Conservation (phyloP, 148 eudicot species). For the Vaccinium macrocarpon region DNA sequence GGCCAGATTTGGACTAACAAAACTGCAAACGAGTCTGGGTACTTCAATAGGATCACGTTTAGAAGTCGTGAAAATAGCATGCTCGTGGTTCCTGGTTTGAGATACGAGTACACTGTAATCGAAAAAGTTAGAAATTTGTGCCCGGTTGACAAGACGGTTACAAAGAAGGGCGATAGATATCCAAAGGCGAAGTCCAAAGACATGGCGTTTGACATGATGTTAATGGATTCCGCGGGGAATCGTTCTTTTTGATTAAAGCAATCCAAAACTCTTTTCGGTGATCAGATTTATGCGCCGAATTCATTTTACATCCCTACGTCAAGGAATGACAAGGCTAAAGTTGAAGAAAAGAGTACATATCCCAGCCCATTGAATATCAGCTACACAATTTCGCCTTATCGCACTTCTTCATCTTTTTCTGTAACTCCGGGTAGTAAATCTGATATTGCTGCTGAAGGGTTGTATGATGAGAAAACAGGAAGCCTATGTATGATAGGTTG, state of each 20-base stretch:
- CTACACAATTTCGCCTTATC: not conserved
- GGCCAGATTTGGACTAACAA: slow-evolving; percentile 29
- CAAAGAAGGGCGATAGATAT: slow-evolving; percentile 8
- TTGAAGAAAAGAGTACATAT: not conserved
- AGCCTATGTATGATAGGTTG: slow-evolving; percentile 26
- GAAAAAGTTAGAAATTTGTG: slow-evolving; percentile 17
- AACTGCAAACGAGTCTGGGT: not conserved
- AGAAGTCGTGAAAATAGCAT: not conserved
- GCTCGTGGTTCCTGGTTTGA: not conserved
- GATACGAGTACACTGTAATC: slow-evolving; percentile 19
- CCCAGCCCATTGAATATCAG: not conserved
- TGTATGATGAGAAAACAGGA: slow-evolving; percentile 25
- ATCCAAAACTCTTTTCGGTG: slow-evolving; percentile 11
- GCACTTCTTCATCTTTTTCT: not conserved
- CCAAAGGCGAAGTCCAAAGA: slow-evolving; percentile 12
- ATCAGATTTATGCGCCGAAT: not conserved
- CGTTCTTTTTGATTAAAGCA: not conserved
- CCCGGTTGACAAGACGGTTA: not conserved
- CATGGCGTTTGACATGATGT: slow-evolving; percentile 11
- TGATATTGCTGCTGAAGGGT: slow-evolving; percentile 26
- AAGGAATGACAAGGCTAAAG: not conserved
- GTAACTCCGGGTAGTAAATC: not conserved
- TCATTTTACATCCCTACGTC: not conserved
- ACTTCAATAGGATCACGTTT: slow-evolving; percentile 10
- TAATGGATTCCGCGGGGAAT: not conserved